phyloP scores from a whole-genome alignment of 805 yeast species.

The Zygosaccharomyces kombuchaensis region DNA sequence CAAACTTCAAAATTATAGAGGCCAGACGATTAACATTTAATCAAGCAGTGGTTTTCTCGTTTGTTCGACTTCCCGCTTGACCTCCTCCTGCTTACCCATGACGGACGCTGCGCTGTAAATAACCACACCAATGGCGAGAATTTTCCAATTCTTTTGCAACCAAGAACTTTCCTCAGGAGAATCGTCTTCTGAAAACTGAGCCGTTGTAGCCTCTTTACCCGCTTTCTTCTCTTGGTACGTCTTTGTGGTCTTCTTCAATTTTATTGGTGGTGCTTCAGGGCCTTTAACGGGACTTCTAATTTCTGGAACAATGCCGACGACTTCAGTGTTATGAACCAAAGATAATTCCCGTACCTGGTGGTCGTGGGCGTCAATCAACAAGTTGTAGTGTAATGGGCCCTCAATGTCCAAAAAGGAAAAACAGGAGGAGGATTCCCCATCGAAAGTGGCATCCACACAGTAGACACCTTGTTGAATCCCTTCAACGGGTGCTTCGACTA shows the following conservation, averaged over 20 bases:
- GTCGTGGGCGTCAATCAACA: slow-evolving; percentile 19
- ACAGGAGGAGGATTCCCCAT: slow-evolving; percentile 17
- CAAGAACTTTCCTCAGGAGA: slow-evolving; percentile 22
- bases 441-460: slow-evolving; percentile 23
- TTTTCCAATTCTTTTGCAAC: slow-evolving; percentile 33
- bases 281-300: slow-evolving; percentile 18
- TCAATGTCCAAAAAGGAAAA: slow-evolving; percentile 23
- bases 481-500: slow-evolving; percentile 1
- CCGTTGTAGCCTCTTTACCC: slow-evolving; percentile 15
- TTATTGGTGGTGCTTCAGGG: slow-evolving; percentile 21
- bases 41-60: background rate
- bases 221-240: slow-evolving; percentile 32
- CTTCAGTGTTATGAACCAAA: slow-evolving; percentile 14
- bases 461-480: slow-evolving; percentile 8
- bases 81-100: slow-evolving; percentile 7
- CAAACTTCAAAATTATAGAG: background rate
- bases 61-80: slow-evolving; percentile 4
- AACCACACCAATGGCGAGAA: slow-evolving; percentile 25
- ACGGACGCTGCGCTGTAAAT: slow-evolving; percentile 16
- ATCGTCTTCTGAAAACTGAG: slow-evolving; percentile 22
- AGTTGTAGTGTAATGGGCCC: slow-evolving; percentile 25
- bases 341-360: slow-evolving; percentile 21
- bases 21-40: background rate
- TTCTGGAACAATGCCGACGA: slow-evolving; percentile 18
- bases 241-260: slow-evolving; percentile 29